Conservation (phyloP, 768 basidiomycete species). For the Mycena belliarum region DNA sequence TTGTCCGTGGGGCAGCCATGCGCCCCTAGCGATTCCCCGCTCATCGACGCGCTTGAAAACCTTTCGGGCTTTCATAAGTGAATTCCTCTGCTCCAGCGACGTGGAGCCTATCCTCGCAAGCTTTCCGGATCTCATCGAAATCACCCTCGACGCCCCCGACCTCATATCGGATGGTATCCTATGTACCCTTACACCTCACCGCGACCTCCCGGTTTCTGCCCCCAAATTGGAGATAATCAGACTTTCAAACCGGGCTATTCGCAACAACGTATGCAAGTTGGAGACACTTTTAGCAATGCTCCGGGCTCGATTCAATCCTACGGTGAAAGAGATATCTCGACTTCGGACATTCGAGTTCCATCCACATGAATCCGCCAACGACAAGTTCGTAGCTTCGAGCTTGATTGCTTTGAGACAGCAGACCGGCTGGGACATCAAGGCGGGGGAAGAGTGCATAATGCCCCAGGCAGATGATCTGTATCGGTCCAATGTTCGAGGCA, state of each 20-base stretch:
- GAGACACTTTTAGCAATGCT: conserved; percentile 2
- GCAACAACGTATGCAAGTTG: not conserved
- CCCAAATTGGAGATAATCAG: conserved; percentile 22
- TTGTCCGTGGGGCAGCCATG: not conserved
- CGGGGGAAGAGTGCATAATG: not conserved
- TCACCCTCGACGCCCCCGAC: not conserved
- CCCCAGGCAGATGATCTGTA: not conserved
- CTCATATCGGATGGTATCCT: not conserved
- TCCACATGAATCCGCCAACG: not conserved
- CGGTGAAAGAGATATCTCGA: not conserved
- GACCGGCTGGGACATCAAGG: conserved; percentile 2
- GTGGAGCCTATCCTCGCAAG: not conserved
- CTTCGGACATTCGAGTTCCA: conserved; percentile 3
- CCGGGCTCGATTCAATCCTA: not conserved
- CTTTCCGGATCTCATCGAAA: conserved; percentile 1
- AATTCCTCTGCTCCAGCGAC: not conserved
- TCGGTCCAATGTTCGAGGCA: too few relatives aligned
- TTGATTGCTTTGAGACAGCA: not conserved
- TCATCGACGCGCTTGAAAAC: not conserved
- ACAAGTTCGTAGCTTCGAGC: not conserved
- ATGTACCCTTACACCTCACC: not conserved
- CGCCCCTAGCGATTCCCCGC: not conserved
- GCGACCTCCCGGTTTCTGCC: not conserved
- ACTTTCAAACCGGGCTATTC: conserved; percentile 1
- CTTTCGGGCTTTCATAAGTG: not conserved